Evolutionary conservation across 345 rosid species (phyloP), one percentile per base, ranked within the genome.

Genomic region (Boechera retrofracta): DNA sequence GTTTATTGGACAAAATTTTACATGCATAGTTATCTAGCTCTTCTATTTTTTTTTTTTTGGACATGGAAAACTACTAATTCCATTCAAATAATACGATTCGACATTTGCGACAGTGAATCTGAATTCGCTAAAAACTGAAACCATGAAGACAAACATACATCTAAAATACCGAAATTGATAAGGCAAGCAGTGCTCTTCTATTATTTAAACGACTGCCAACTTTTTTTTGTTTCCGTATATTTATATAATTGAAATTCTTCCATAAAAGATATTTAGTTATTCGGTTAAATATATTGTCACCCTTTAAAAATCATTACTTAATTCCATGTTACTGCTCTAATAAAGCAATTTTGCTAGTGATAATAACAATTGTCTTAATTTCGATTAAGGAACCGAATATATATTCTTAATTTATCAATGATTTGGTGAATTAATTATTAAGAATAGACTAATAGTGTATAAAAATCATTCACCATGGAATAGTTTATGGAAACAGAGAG

Each of bases 401-500:
- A 64, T 28, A 33, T 35, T 6, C 41, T 29, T 39, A 11, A 12
- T 4, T 11, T 21, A 77, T 35, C 35, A 55, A 47, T 77, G 76
- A 45, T 53, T 53, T 47, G 42, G 59, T 4, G 65, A 35, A 71
- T 54, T 64, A 10, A 45, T 24, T 21, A 64, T 28, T 53, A 9
- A 21, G 4, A 26, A 26, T 61, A 71, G 53, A 77, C 24, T 64
- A 64, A 42, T 69, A 63, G 79, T 69, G 74, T 77, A 44, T 47
- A 55, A 77, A 21, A 42, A 53, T 61, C 49, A 59, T 59, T 54
- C 29, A 68, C 51, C 5, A 18, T 31, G 12, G 24, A 71, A 64
- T 82, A 79, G 28, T 75, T 81, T 72, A 75, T 72, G 45, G 26
- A 73, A 61, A 63, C 15, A 62, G 83, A 74, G 69, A 83, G 87